Evolutionary conservation across 2,329 filamentous ascomycete species (phyloP).

Genomic region (Trichothecium roseum): DNA sequence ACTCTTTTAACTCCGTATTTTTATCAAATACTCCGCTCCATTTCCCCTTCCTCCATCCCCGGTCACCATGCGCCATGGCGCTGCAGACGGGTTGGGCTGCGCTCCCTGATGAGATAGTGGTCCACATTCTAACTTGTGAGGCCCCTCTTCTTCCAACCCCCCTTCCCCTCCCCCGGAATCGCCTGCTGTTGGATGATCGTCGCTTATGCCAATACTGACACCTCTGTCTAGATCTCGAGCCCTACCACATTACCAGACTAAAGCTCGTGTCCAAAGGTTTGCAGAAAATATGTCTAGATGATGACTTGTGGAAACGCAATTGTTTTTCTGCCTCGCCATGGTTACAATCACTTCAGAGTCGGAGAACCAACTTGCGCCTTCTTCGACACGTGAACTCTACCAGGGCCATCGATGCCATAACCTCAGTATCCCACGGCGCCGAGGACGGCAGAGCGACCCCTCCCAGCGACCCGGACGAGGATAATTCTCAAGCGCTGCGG

Average conservation of each 20-base stretch:
- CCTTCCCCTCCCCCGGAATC: conserved; percentile 8
- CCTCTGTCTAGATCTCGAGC: conserved; percentile 21
- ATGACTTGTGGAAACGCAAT: conserved; percentile 63
- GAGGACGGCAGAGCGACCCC: conserved; percentile 15
- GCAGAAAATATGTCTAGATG: conserved; percentile 59
- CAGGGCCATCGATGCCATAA: neutral
- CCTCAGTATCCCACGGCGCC: conserved; percentile 9
- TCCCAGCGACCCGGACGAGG: conserved; percentile 2
- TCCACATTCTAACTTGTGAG: conserved; percentile 54
- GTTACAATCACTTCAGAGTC: conserved; percentile 46
- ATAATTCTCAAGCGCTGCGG: conserved; percentile 9
- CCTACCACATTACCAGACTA: conserved; percentile 42
- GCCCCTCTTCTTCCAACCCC: no score
- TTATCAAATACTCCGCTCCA: neutral
- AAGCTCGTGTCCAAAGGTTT: conserved; percentile 61
- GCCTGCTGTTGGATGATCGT: conserved; percentile 9
- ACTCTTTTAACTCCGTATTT: neutral
- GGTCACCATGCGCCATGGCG: conserved; percentile 5
- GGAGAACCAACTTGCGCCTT: conserved; percentile 19
- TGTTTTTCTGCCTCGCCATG: conserved; percentile 64
- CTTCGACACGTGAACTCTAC: neutral
- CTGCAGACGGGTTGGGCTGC: conserved; percentile 25
- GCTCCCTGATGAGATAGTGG: conserved; percentile 54
- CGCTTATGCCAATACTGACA: conserved; percentile 9
- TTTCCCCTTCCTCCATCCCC: neutral